These are phyloP conservation scores for Oryza glaberrima DNA, from an alignment of 176 grass and related monocot species.

Conservation along the genomic window DNA sequence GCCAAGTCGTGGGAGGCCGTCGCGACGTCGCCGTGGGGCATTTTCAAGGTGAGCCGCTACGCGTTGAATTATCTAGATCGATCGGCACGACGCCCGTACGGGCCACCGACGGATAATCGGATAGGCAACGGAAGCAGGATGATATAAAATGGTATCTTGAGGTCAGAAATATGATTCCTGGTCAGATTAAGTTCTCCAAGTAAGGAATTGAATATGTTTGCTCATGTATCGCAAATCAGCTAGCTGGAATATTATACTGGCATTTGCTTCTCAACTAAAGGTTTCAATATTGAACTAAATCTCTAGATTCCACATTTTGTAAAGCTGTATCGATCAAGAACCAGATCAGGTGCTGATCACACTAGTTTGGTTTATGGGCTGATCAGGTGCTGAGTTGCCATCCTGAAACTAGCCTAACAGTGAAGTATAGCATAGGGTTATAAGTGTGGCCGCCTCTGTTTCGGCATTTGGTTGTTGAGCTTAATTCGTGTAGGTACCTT, in stretches of 20 bases:
- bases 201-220: not conserved
- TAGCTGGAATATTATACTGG: not conserved
- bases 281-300: not conserved
- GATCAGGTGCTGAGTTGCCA: not conserved
- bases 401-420: too few relatives aligned
- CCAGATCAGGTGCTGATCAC: too few relatives aligned
- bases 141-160: not conserved
- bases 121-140: too few relatives aligned
- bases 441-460: not conserved
- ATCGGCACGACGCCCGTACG: not conserved
- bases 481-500: slow-evolving; percentile 12
- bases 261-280: not conserved
- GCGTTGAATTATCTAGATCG: not conserved
- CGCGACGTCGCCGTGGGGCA: slow-evolving; percentile 28
- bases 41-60: not conserved
- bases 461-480: slow-evolving; percentile 17
- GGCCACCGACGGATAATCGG: not conserved
- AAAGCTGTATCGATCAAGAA: too few relatives aligned
- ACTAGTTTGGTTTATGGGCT: not conserved
- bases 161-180: not conserved
- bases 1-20: not conserved
- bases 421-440: too few relatives aligned
- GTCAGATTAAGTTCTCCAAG: not conserved
- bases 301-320: too few relatives aligned
- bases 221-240: not conserved